phyloP scores from a whole-genome alignment of 306 rosid genomes.

The Pterocarpus macrocarpus region DNA sequence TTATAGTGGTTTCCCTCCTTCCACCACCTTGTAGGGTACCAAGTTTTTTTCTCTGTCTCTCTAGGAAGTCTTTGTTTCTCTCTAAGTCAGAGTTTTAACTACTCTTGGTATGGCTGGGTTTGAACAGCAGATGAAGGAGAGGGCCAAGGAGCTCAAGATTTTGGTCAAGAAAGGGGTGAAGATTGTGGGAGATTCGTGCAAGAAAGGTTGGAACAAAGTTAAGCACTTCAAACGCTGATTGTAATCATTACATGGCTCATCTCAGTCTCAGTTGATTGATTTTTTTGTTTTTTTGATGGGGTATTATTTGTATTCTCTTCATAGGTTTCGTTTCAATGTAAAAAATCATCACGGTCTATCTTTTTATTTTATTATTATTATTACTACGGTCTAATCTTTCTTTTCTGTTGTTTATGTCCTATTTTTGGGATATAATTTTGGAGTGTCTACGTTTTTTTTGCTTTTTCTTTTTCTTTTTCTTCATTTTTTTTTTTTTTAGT shows the following conservation, averaged over 20 bases:
- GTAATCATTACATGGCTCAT: background rate
- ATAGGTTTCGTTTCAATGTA: constrained; percentile 41
- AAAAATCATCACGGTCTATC: background rate
- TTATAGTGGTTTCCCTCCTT: constrained; percentile 17
- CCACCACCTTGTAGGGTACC: background rate
- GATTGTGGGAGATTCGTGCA: constrained; percentile 74
- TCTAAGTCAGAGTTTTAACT: background rate
- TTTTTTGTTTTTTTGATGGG: background rate
- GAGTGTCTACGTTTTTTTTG: background rate
- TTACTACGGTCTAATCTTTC: background rate
- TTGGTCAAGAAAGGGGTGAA: constrained; percentile 67
- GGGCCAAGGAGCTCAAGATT: constrained; percentile 62
- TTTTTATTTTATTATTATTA: background rate
- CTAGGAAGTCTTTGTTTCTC: background rate
- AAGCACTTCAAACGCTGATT: constrained; percentile 62
- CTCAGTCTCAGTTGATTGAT: background rate
- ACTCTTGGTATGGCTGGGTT: constrained; percentile 61
- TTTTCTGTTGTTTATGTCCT: background rate
- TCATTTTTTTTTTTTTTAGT: background rate
- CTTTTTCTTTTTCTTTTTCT: too few relatives aligned
- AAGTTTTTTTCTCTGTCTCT: too few relatives aligned
- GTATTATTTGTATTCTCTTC: background rate
- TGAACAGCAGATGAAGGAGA: constrained; percentile 65
- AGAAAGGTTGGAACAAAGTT: constrained; percentile 81
- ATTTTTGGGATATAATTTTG: constrained; percentile 19